Evolutionary conservation across 768 basidiomycete species (phyloP), one percentile per base, ranked within the genome.

Genomic region (Cystoderma amianthinum): DNA sequence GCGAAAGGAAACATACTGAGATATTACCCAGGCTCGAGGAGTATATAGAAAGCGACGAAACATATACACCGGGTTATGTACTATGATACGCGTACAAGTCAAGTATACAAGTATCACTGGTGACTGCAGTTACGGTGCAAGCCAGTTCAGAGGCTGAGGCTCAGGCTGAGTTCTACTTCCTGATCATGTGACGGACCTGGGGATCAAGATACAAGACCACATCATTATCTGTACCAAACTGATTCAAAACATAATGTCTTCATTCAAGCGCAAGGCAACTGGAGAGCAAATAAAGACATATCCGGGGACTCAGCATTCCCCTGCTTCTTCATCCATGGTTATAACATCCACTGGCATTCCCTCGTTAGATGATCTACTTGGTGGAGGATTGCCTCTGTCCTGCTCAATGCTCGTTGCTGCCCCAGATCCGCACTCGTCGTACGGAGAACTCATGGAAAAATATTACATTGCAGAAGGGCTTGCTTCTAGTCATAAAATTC

Each of bases 341-440:
- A 64, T 84, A 45, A 80, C 76, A 5, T 94, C 94, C 1, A 89
- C 89, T 3, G 96, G 96, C 2, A 79, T 98, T 6, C 82, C 91
- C 19, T 92, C 93, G 10, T 71, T 99, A 16, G 96, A 99, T 60
- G 96, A 98, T 57, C 78, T 98, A 46, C 78, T 98, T 28, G 93
- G 93, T 41, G 93, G 91, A 20, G 92, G 93, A 13, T 60, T 96
- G 24, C 92, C 95, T 10, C 71, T 94, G 42, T 83, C 86, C 2
- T 85, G 84, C 46, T 76, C 76, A 11, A 62, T 89, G 39, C 68
- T 84, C 20, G 62, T 88, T 22, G 72, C 86, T 32, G 82, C 88
- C n/a, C 85, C 92, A 0, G 95, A 98, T 63, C 61, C 69, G 3
- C 89, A 95, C 50, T 85, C 91, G 3, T 77, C 84, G 9, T 96